Evolutionary conservation across 306 rosid species (phyloP).

Genomic region (Hippophae rhamnoides): DNA sequence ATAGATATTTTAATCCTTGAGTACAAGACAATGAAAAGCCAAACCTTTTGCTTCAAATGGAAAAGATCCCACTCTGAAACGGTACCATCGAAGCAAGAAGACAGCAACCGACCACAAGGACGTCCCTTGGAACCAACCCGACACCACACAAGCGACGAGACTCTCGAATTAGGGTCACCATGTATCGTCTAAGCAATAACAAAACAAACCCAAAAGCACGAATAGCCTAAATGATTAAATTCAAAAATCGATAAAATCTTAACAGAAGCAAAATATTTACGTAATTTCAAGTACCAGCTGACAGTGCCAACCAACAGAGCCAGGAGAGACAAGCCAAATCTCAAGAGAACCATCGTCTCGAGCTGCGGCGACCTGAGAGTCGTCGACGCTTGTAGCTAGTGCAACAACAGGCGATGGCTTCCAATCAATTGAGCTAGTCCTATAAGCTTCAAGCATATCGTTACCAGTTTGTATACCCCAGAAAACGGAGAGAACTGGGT

Average conservation of each 20-base stretch:
- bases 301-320: constrained; percentile 94
- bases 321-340: constrained; percentile 97
- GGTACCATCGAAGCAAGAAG: constrained; percentile 74
- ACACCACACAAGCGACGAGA: constrained; percentile 82
- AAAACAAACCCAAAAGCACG: neutral
- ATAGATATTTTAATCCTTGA: no score
- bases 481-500: neutral
- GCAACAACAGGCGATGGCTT: constrained; percentile 73
- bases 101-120: constrained; percentile 63
- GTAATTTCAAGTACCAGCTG: constrained; percentile 47
- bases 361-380: constrained; percentile 75
- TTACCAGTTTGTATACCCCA: neutral
- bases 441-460: constrained; percentile 45
- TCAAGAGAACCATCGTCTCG: constrained; percentile 87
- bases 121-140: constrained; percentile 35
- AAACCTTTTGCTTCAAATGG: constrained; percentile 68
- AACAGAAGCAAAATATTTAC: neutral
- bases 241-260: neutral
- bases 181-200: constrained; percentile 49
- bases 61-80: constrained; percentile 78
- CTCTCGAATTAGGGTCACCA: constrained; percentile 57
- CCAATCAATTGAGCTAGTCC: constrained; percentile 58
- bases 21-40: neutral
- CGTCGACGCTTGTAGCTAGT: constrained; percentile 73
- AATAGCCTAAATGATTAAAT: neutral